Percentiles rank a stretch among this genome's conserved stretches.
These are phyloP conservation scores for Solanum pimpinellifolium DNA, from an alignment of 257 asterid species.

Conservation along the genomic window DNA sequence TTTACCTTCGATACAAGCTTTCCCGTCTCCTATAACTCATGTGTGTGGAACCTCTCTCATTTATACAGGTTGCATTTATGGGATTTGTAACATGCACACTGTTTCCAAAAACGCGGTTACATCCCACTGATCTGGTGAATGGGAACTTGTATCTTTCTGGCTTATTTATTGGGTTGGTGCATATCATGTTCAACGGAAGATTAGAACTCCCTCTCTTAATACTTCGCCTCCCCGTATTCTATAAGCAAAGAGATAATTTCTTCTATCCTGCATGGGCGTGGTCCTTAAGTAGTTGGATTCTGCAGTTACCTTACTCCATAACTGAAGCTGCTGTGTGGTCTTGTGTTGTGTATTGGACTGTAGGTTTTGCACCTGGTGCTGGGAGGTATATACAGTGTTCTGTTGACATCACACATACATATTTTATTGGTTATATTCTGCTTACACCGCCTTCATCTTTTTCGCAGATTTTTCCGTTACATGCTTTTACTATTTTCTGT, in stretches of 20 bases:
- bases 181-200: slow-evolving; percentile 87
- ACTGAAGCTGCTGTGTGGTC: slow-evolving; percentile 77
- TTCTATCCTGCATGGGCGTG: slow-evolving; percentile 92
- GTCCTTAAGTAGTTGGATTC: slow-evolving; percentile 62
- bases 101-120: slow-evolving; percentile 60
- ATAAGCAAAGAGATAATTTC: slow-evolving; percentile 80
- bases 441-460: background rate
- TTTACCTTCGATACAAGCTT: background rate
- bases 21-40: background rate
- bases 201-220: slow-evolving; percentile 75
- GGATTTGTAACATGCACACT: slow-evolving; percentile 65
- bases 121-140: slow-evolving; percentile 50
- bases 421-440: background rate
- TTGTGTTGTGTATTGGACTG: slow-evolving; percentile 54
- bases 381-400: slow-evolving; percentile 38
- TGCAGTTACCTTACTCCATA: slow-evolving; percentile 73
- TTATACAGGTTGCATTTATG: slow-evolving; percentile 67
- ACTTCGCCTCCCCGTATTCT: slow-evolving; percentile 83
- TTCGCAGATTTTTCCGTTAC: slow-evolving; percentile 59
- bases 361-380: slow-evolving; percentile 69
- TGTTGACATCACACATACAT: background rate
- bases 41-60: background rate
- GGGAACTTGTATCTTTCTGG: slow-evolving; percentile 64
- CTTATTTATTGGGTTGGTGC: slow-evolving; percentile 62
- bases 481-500: slow-evolving; percentile 49